A percentile compares a stretch with the other conserved stretches of the same genome.
phyloP scores from a whole-genome alignment of 2,329 filamentous ascomycete genomes.

The Aureobasidium sp. region DNA sequence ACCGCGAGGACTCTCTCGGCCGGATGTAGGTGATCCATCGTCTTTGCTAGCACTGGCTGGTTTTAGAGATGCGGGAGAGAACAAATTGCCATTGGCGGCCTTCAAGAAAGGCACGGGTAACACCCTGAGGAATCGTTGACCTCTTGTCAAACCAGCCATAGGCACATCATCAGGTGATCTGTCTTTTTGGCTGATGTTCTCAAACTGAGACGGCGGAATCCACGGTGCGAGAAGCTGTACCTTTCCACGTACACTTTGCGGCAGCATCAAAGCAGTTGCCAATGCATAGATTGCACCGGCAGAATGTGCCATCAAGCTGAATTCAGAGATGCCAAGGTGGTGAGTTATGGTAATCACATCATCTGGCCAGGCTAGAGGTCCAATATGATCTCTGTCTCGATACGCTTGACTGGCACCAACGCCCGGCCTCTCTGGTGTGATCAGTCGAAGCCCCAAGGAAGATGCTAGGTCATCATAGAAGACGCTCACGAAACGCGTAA shows the following conservation, averaged over 20 bases:
- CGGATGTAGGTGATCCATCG: constrained; percentile 12
- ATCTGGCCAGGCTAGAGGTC: constrained; percentile 82
- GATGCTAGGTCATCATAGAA: constrained; percentile 95
- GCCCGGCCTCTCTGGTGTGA: constrained; percentile 88
- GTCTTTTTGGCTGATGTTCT: constrained; percentile 49
- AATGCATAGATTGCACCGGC: constrained; percentile 97
- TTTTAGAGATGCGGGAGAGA: constrained; percentile 56
- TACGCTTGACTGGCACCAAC: constrained; percentile 88
- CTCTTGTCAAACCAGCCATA: constrained; percentile 78
- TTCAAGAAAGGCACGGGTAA: constrained; percentile 85
- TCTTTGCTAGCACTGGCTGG: constrained; percentile 21
- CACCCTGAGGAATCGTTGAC: constrained; percentile 81
- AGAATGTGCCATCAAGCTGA: constrained; percentile 91
- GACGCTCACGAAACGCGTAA: constrained; percentile 90
- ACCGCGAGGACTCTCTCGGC: neutral
- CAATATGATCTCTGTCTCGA: constrained; percentile 66
- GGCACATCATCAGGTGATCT: constrained; percentile 40
- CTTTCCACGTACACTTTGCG: constrained; percentile 86
- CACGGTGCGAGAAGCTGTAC: constrained; percentile 92
- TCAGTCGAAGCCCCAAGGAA: constrained; percentile 78
- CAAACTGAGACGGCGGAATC: constrained; percentile 95
- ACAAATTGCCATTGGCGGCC: constrained; percentile 91
- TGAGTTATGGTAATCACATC: constrained; percentile 95
- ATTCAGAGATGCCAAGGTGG: constrained; percentile 83
- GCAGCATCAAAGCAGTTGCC: constrained; percentile 89